Conservation (phyloP, 768 basidiomycete genomes). For the Lactarius trivialis region DNA sequence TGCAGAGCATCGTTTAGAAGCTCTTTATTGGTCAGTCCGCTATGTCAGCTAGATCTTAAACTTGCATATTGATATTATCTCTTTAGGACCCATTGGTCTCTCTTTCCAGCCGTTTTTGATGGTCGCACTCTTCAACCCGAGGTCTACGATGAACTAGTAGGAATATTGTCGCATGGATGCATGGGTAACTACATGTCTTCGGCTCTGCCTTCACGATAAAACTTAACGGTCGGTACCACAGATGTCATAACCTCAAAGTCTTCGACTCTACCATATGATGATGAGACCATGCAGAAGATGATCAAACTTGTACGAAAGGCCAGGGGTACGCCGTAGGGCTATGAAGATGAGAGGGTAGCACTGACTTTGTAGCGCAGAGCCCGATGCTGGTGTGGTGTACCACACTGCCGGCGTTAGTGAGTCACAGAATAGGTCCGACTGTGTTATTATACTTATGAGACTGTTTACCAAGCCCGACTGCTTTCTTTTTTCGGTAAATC, state of each 20-base stretch:
- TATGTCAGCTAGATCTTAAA: not conserved
- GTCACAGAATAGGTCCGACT: not conserved
- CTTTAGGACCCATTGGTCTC: constrained; percentile 22
- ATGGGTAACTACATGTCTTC: constrained; percentile 29
- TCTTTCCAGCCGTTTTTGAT: not conserved
- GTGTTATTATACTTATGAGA: not conserved
- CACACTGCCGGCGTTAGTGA: not conserved
- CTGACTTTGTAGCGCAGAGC: not conserved
- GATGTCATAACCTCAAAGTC: not conserved
- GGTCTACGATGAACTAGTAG: constrained; percentile 30
- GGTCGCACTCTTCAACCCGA: not conserved
- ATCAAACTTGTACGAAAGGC: not conserved
- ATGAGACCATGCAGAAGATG: not conserved
- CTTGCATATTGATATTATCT: constrained; percentile 8
- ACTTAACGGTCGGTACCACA: not conserved
- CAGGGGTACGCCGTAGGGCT: not conserved
- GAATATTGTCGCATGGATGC: constrained; percentile 34
- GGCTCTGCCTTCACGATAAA: not conserved
- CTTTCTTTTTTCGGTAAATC: not conserved
- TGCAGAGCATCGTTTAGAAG: constrained; percentile 21
- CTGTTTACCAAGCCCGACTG: not conserved
- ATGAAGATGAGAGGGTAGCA: too few species aligned
- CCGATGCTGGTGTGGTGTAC: not conserved
- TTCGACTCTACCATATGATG: not conserved
- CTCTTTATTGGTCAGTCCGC: constrained; percentile 23